Conservation (phyloP, 495 filamentous ascomycete genomes). For the Penicillium antarcticum region DNA sequence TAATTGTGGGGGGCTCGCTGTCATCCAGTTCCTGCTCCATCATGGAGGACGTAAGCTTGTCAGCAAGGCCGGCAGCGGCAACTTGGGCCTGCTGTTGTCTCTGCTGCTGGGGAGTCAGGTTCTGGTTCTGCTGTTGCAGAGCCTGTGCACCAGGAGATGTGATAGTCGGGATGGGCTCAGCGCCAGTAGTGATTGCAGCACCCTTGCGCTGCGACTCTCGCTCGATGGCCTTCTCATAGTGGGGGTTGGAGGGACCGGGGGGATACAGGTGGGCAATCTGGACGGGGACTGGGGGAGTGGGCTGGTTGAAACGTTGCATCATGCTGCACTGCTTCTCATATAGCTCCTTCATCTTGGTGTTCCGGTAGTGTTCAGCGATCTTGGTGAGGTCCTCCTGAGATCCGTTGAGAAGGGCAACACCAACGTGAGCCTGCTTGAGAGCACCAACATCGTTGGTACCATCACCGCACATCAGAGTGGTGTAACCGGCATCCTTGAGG, state of each 20-base stretch:
- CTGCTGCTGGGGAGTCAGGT: constrained; percentile 52
- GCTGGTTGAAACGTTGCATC: constrained; percentile 93
- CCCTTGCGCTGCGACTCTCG: constrained; percentile 75
- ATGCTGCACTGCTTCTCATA: constrained; percentile 93
- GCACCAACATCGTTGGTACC: constrained; percentile 98
- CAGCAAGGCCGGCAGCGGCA: constrained; percentile 74
- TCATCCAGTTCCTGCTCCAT: constrained; percentile 88
- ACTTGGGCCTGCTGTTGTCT: constrained; percentile 61
- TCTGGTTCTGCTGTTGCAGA: constrained; percentile 54
- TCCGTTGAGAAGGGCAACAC: constrained; percentile 93
- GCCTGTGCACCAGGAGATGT: constrained; percentile 70
- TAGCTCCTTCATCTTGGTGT: constrained; percentile 95
- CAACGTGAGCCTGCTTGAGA: constrained; percentile 96
- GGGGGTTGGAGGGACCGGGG: constrained; percentile 86
- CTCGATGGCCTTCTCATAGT: constrained; percentile 90
- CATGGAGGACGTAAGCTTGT: constrained; percentile 83
- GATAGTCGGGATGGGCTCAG: constrained; percentile 63
- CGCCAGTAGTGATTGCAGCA: constrained; percentile 35
- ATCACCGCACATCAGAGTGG: constrained; percentile 97
- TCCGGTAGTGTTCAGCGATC: constrained; percentile 89
- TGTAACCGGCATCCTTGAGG: constrained; percentile 94
- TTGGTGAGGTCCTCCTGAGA: constrained; percentile 84
- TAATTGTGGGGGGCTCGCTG: constrained; percentile 89
- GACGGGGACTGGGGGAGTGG: constrained; percentile 79
- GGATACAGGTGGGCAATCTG: constrained; percentile 94